phyloP scores from a whole-genome alignment of 1,139 yeast genomes.

The Zygosaccharomyces pseudobailii region DNA sequence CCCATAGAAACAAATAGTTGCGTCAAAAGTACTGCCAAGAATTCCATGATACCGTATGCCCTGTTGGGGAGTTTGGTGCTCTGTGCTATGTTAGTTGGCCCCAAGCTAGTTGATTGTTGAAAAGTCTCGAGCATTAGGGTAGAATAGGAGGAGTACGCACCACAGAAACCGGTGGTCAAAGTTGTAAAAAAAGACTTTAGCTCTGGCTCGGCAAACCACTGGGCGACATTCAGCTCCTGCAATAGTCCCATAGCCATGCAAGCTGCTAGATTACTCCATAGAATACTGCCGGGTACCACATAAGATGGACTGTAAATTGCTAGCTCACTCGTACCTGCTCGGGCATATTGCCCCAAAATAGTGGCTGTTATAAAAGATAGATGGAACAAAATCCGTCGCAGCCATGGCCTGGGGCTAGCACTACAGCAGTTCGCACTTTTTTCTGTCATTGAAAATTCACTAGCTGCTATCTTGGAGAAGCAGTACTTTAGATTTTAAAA shows the following conservation, averaged over 20 bases:
- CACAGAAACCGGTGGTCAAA: constrained; percentile 80
- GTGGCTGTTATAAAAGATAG: constrained; percentile 23
- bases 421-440: fast-evolving
- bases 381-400: background rate
- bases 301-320: constrained; percentile 36
- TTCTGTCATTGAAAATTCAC: too few relatives aligned
- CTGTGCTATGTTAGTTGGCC: constrained; percentile 45
- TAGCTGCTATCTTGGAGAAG: too few relatives aligned
- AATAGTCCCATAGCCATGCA: constrained; percentile 63
- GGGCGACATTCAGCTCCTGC: constrained; percentile 21
- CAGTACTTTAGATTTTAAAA: too few relatives aligned
- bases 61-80: constrained; percentile 48
- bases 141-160: constrained; percentile 80
- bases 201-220: constrained; percentile 21
- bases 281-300: constrained; percentile 45
- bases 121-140: constrained; percentile 63
- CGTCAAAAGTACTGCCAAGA: constrained; percentile 38
- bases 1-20: constrained; percentile 35
- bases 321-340: constrained; percentile 30
- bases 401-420: too few relatives aligned
- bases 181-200: constrained; percentile 46
- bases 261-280: constrained; percentile 83
- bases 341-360: constrained; percentile 33
- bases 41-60: constrained; percentile 79
- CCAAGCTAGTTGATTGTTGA: constrained; percentile 33